Evolutionary conservation across 2,329 filamentous ascomycete genomes (phyloP), one percentile per base, ranked within the genome.

Genomic region (Thermothelomyces thermophilus): DNA sequence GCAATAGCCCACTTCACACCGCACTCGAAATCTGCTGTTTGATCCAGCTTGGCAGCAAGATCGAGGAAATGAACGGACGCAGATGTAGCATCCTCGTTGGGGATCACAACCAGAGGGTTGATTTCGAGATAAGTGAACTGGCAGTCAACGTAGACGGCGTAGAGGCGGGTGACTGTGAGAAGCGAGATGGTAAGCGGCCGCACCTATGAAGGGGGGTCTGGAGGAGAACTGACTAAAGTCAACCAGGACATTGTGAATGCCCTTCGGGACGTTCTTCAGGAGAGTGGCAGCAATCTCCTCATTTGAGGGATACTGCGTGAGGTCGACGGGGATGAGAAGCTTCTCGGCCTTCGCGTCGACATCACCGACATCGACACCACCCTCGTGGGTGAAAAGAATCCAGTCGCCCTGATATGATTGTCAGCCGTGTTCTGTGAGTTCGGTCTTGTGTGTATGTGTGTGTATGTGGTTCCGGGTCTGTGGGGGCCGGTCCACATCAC

Each of bases 71-170:
- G 82, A 48, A 98, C 93, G 36, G 90, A 86, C 51, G 93, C 93
- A 52, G 90, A 95, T 61, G 91, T 97, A 67, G 81, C 86, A 63
- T 90, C 84, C 60, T 81, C 85, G 71, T 97, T 97, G 70, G 93
- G 93, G 64, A 98, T 91, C 68, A 96, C 93, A 56, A 98, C 93
- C 58, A 98, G 78, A 62, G 93, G 93, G 83, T 98, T 98, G 80
- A 98, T 98, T 75, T 98, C 93, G 63, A 98, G 89, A 78, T 98
- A 98, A 66, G 93, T 97, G 82, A 98, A 98, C 74, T 98, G 93
- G 83, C 88, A 95, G 79, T 98, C 93, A 59, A 97, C 93, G 67
- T 97, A 98, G 75, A 98, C 93, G 63, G 91, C 93, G 70, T 98
- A 98, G 60, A 98, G 80, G 64, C 93, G 85, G 66, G 89, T 89